Conservation (phyloP, 441 rosid genomes). For the Melastoma candidum region DNA sequence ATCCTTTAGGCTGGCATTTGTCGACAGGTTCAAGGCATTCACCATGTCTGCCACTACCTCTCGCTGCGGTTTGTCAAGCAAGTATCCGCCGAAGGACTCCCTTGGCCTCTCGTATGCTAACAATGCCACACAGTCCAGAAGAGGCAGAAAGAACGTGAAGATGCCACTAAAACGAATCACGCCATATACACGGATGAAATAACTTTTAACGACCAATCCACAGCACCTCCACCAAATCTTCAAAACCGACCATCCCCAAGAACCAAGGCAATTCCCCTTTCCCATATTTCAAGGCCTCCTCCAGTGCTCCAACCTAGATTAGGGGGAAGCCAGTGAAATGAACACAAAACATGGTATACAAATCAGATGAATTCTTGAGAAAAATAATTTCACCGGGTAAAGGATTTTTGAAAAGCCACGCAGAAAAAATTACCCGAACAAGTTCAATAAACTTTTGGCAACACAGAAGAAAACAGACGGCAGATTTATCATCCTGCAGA, state of each 20-base stretch:
- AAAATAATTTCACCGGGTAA: not conserved
- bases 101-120: slow-evolving; percentile 65
- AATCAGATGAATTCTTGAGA: no score
- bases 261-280: slow-evolving; percentile 58
- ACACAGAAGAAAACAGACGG: slow-evolving; percentile 75
- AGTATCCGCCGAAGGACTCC: slow-evolving; percentile 57
- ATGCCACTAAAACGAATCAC: not conserved
- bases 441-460: slow-evolving; percentile 87
- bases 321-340: no score
- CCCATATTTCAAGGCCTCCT: slow-evolving; percentile 68
- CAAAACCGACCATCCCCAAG: slow-evolving; percentile 35
- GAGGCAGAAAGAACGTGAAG: slow-evolving; percentile 1
- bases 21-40: slow-evolving; percentile 63
- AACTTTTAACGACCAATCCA: not conserved
- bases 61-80: slow-evolving; percentile 60
- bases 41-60: slow-evolving; percentile 84
- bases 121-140: slow-evolving; percentile 78
- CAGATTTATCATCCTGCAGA: slow-evolving; percentile 81
- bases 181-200: not conserved
- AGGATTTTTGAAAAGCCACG: slow-evolving; percentile 7
- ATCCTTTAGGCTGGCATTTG: slow-evolving; percentile 51
- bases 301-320: slow-evolving; percentile 63
- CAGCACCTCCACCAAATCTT: slow-evolving; percentile 49
- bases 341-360: not conserved
- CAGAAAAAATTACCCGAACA: slow-evolving; percentile 55